These are phyloP conservation scores for Beauveria pseudobassiana DNA, from an alignment of 2,329 filamentous ascomycete species.

Conservation along the genomic window DNA sequence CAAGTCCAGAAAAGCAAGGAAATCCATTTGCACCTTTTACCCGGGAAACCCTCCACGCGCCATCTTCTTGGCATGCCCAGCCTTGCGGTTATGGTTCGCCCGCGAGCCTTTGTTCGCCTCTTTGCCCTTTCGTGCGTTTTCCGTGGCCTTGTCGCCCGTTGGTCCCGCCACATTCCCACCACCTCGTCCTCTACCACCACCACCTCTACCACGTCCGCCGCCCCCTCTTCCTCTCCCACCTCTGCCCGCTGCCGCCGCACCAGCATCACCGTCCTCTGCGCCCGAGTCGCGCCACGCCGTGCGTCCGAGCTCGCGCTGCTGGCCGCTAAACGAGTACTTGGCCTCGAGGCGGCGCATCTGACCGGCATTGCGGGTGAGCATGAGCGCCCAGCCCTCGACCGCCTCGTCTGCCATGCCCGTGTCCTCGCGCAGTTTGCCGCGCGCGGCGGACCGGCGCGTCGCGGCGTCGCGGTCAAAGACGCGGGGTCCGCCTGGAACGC, in stretches of 20 bases:
- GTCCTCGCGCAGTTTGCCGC: slow-evolving; percentile 60
- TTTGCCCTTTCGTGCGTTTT: slow-evolving; percentile 64
- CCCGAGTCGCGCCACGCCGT: slow-evolving; percentile 59
- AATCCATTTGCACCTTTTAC: neutral
- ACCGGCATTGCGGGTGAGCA: slow-evolving; percentile 68
- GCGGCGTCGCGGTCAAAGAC: slow-evolving; percentile 65
- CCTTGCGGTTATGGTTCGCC: slow-evolving; percentile 80
- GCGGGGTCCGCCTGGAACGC: slow-evolving; percentile 56
- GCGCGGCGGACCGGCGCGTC: slow-evolving; percentile 56
- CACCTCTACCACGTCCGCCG: slow-evolving; percentile 38
- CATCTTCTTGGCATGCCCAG: slow-evolving; percentile 61
- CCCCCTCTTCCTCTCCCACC: slow-evolving; percentile 41
- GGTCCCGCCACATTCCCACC: slow-evolving; percentile 57
- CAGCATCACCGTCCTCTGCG: slow-evolving; percentile 49
- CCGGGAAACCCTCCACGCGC: slow-evolving; percentile 37
- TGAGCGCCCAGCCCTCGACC: slow-evolving; percentile 89
- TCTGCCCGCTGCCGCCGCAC: slow-evolving; percentile 25
- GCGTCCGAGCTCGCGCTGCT: slow-evolving; percentile 56
- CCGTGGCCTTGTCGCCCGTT: slow-evolving; percentile 62
- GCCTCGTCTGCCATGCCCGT: slow-evolving; percentile 90
- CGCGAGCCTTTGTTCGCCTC: slow-evolving; percentile 74
- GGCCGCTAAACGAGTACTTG: slow-evolving; percentile 59
- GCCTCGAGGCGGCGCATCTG: slow-evolving; percentile 63
- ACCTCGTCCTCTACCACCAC: slow-evolving; percentile 42
- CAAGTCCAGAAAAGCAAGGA: neutral